Percentiles rank a stretch among this genome's conserved stretches.
phyloP scores from a whole-genome alignment of 1,284 basidiomycete genomes.

The Malassezia sympodialis region DNA sequence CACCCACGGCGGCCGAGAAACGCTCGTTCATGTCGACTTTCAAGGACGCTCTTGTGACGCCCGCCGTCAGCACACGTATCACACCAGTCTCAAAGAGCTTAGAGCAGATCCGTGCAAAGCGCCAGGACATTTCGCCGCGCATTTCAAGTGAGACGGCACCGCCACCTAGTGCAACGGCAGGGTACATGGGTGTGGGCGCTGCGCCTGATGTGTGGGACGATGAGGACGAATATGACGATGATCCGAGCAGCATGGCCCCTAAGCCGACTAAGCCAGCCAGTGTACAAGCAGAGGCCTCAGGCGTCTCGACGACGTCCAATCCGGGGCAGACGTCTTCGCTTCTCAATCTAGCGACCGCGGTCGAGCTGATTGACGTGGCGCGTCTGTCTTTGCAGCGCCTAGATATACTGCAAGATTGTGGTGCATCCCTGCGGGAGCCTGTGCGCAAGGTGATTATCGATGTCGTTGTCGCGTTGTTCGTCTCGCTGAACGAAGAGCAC shows the following conservation, averaged over 20 bases:
- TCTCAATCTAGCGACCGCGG: constrained; percentile 77
- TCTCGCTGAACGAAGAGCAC: constrained; percentile 68
- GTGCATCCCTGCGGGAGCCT: constrained; percentile 50
- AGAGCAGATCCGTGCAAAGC: constrained; percentile 13
- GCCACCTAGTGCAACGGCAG: neutral
- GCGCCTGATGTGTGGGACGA: neutral
- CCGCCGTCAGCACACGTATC: constrained; percentile 58
- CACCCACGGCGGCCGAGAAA: constrained; percentile 70
- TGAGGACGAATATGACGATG: neutral
- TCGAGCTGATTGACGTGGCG: constrained; percentile 83
- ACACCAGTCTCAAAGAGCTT: neutral
- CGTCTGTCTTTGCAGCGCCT: constrained; percentile 81
- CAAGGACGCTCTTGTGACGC: constrained; percentile 74
- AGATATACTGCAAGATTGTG: constrained; percentile 68
- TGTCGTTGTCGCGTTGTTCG: constrained; percentile 72
- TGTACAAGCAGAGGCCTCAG: constrained; percentile 25
- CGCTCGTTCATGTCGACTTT: constrained; percentile 84
- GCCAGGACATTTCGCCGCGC: neutral
- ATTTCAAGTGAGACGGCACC: neutral
- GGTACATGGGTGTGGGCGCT: neutral
- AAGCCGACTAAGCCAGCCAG: neutral
- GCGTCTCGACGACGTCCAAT: constrained; percentile 20
- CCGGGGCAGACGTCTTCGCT: constrained; percentile 65
- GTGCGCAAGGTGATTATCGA: constrained; percentile 68
- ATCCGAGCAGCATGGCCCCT: neutral